Base-by-base conservation (phyloP, 495 filamentous ascomycete species). In the Neurospora africana region DNA sequence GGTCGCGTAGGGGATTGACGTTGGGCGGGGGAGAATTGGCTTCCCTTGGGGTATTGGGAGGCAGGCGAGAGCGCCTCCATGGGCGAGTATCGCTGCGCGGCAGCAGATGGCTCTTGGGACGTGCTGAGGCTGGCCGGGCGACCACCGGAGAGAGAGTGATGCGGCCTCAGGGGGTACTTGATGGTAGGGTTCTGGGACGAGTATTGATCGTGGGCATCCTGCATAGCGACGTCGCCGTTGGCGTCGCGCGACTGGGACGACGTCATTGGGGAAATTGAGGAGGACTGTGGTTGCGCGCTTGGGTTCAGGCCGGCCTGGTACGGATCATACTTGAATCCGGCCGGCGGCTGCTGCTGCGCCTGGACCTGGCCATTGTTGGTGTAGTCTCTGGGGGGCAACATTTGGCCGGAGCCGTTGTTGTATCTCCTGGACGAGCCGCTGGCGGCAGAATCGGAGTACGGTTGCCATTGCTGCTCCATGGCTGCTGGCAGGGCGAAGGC, bases 51-150 rank as follows among this genome's bases (percentile, higher is more conserved):
- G 77, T 87, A 87, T 11, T 85, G 84, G 23, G 85, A 88, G 39
- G 84, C 85, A 40, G 85, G 87, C 70, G 84, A 84, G 33, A 95
- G 82, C 7, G 89, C 88, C 77, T 96, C 94, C 93, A 97, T 97
- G 69, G 95, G 95, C 15, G 94, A 97, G 81, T 99, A 98, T 77
- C 95, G 88, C 78, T 95, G 92, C 68, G 94, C 93, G 61, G 94
- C 92, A 41, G 91, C 86, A 33, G 92, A 93, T 72, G 92, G 91
- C 74, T 95, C 92, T 71, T 89, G 88, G 27, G 87, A 81, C 23
- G 93, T 84, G 78, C 87, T 89, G 68, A 90, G 85, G 76, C 75
- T 81, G 43, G 83, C 72, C 15, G 82, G 35, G 72, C 85, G 83
- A 47, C 81, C 77, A 73, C 78, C 78, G 39, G 87, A 86, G 58